Percentiles rank a stretch among this genome's conserved stretches.
Evolutionary conservation across 2,329 filamentous ascomycete genomes (phyloP).

Genomic region (Neofusicoccum sp.): DNA sequence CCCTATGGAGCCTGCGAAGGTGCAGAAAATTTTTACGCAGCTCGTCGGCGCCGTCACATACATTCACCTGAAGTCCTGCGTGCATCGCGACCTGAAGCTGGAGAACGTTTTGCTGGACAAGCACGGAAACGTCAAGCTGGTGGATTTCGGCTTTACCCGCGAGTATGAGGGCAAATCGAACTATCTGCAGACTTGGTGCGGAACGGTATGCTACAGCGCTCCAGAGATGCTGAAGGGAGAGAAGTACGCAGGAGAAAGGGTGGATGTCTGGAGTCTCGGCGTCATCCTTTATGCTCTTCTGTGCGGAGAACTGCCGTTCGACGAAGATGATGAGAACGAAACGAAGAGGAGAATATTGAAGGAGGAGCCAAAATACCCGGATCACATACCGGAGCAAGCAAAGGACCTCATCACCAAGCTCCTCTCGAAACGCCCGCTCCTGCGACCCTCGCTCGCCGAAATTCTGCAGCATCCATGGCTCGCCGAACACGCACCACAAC

Average conservation of each 20-base stretch:
- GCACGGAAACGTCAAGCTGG: constrained; percentile 93
- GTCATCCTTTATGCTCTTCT: constrained; percentile 81
- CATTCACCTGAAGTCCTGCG: constrained; percentile 91
- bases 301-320: constrained; percentile 85
- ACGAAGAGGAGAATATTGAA: constrained; percentile 83
- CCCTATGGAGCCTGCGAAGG: constrained; percentile 77
- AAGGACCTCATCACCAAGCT: constrained; percentile 72
- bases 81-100: constrained; percentile 93
- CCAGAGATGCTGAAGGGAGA: constrained; percentile 98
- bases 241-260: constrained; percentile 96
- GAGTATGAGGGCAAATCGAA: constrained; percentile 96
- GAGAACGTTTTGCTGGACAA: constrained; percentile 97
- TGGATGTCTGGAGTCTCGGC: constrained; percentile 91
- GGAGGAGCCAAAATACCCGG: constrained; percentile 82
- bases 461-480: constrained; percentile 88
- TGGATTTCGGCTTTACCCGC: constrained; percentile 96
- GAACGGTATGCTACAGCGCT: constrained; percentile 95
- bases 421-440: constrained; percentile 85
- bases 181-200: constrained; percentile 95
- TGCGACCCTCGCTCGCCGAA: constrained; percentile 78
- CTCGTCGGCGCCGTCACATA: constrained; percentile 92
- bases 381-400: constrained; percentile 74
- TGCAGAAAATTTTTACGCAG: constrained; percentile 94
- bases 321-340: constrained; percentile 87
- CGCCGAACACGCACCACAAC: constrained; percentile 78